Percentiles rank a stretch among this genome's conserved stretches.
Conservation (phyloP, 306 rosid genomes). For the Alnus glutinosa region DNA sequence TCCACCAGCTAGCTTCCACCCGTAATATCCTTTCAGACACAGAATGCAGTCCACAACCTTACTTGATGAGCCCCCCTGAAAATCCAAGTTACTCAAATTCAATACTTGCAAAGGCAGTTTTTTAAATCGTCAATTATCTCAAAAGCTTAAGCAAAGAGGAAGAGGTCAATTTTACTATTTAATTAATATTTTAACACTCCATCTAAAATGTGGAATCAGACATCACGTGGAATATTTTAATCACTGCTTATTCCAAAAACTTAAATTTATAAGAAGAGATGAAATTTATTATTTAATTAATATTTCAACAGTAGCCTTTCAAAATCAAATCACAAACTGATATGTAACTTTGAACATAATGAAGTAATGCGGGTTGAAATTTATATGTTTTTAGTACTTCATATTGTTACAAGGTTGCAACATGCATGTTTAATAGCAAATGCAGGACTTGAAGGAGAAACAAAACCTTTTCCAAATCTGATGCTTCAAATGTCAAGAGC, state of each 20-base stretch:
- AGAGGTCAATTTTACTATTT: no score
- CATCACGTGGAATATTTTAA: no score
- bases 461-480: slow-evolving; percentile 90
- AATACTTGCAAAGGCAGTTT: not conserved
- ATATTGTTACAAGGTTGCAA: not conserved
- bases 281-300: no score
- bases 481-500: slow-evolving; percentile 93
- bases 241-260: no score
- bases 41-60: slow-evolving; percentile 98
- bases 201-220: not conserved
- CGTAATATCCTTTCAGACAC: slow-evolving; percentile 89
- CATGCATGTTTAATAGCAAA: slow-evolving; percentile 7
- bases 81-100: slow-evolving; percentile 24
- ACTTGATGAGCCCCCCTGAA: slow-evolving; percentile 86
- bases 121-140: no score
- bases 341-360: not conserved
- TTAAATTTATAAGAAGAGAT: no score
- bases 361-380: not conserved
- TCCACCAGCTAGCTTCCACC: slow-evolving; percentile 92
- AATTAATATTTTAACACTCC: not conserved
- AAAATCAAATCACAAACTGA: not conserved
- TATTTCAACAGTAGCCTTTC: no score
- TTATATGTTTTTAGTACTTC: not conserved
- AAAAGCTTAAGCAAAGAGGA: not conserved
- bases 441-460: not conserved